A percentile compares a stretch with the other conserved stretches of the same genome.
Evolutionary conservation across 2,329 filamentous ascomycete species (phyloP).

Genomic region (Diaporthe sp.): DNA sequence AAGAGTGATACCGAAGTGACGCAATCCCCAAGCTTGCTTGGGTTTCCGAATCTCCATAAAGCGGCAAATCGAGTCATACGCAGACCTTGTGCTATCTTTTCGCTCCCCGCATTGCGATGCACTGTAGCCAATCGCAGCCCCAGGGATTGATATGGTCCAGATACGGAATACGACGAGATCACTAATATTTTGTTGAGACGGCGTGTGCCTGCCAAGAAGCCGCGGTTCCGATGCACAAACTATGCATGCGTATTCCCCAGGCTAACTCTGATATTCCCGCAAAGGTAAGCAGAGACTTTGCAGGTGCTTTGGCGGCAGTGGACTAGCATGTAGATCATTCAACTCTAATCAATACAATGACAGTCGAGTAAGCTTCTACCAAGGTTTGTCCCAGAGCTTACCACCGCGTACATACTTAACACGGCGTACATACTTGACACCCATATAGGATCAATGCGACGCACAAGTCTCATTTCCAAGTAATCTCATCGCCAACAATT

Average conservation of each 20-base stretch:
- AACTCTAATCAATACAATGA: background rate
- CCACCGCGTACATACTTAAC: background rate
- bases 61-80: constrained; percentile 17
- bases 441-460: background rate
- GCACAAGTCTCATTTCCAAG: background rate
- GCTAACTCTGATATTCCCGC: too few species aligned
- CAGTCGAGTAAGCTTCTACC: background rate
- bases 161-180: background rate
- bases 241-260: background rate
- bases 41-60: background rate
- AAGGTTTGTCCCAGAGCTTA: constrained; percentile 20
- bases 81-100: background rate
- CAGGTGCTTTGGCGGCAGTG: background rate
- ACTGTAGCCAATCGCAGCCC: background rate
- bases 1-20: constrained; percentile 13
- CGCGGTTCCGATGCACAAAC: background rate
- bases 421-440: background rate
- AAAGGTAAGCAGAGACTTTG: background rate
- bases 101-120: background rate
- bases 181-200: background rate
- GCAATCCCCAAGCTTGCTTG: constrained; percentile 3
- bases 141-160: background rate
- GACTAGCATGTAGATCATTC: background rate
- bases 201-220: constrained; percentile 1
- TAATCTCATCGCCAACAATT: background rate